A percentile compares a stretch with the other conserved stretches of the same genome.
Conservation (phyloP, 2,329 filamentous ascomycete genomes). For the Neonectria ditissima region DNA sequence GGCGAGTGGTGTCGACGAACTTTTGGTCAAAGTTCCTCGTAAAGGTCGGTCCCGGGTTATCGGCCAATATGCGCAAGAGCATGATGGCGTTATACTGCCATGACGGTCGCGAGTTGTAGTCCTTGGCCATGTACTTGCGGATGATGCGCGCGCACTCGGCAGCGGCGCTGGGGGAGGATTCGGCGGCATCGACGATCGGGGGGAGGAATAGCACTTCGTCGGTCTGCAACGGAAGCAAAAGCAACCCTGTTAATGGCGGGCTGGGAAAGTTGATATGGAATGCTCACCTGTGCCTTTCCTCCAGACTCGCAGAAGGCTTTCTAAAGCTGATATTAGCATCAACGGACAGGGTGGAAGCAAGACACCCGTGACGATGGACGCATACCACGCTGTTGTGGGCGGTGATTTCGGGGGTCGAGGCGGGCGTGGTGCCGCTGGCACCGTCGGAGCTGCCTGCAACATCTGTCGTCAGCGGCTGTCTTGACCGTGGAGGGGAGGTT, state of each 20-base stretch:
- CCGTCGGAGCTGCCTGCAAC: slow-evolving; percentile 25
- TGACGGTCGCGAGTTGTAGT: slow-evolving; percentile 73
- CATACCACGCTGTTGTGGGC: slow-evolving; percentile 75
- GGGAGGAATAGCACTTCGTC: slow-evolving; percentile 95
- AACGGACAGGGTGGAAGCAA: slow-evolving; percentile 20
- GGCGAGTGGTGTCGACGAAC: slow-evolving; percentile 81
- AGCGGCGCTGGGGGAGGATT: slow-evolving; percentile 89
- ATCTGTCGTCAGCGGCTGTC: slow-evolving; percentile 11
- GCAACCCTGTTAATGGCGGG: slow-evolving; percentile 17
- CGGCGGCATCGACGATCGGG: slow-evolving; percentile 92
- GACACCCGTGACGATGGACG: slow-evolving; percentile 12
- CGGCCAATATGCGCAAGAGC: slow-evolving; percentile 89
- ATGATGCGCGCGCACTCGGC: slow-evolving; percentile 84
- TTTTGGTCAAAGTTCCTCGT: slow-evolving; percentile 90
- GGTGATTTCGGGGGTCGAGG: slow-evolving; percentile 75
- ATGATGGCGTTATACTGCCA: slow-evolving; percentile 97
- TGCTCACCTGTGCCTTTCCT: slow-evolving; percentile 66
- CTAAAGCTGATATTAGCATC: slow-evolving; percentile 57
- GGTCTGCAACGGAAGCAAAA: slow-evolving; percentile 63
- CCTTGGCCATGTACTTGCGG: slow-evolving; percentile 82
- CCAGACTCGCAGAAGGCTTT: slow-evolving; percentile 85
- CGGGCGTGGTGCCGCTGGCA: slow-evolving; percentile 43
- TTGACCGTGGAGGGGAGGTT: neutral
- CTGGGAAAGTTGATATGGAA: neutral
- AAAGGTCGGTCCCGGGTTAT: slow-evolving; percentile 92